Evolutionary conservation across 371 early-diverging fungal species (phyloP).

Genomic region (Mucor ambiguus): DNA sequence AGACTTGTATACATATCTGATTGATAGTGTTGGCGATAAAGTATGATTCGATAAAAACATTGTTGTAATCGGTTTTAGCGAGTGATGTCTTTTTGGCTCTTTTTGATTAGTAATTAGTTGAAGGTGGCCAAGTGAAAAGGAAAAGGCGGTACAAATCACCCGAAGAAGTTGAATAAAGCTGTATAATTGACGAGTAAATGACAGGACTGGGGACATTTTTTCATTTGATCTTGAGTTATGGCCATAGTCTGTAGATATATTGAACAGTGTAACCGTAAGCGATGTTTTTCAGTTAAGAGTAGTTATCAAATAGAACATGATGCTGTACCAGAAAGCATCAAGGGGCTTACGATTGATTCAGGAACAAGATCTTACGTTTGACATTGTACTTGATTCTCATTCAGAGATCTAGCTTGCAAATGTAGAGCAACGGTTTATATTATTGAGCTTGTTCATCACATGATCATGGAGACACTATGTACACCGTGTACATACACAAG

Average conservation of each 20-base stretch:
- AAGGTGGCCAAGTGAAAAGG: background rate
- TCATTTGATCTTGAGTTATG: background rate
- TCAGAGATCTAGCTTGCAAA: too few relatives aligned
- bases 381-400: too few relatives aligned
- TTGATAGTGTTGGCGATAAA: background rate
- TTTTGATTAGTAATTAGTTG: background rate
- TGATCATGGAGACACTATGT: too few relatives aligned
- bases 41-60: background rate
- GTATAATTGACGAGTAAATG: background rate
- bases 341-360: background rate
- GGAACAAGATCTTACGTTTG: too few relatives aligned
- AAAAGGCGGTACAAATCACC: background rate
- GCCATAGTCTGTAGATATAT: background rate
- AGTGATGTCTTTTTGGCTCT: background rate
- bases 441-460: too few relatives aligned
- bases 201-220: background rate
- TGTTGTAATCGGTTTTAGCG: background rate
- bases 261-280: background rate
- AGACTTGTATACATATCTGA: background rate
- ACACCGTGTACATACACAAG: too few relatives aligned
- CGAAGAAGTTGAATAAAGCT: background rate
- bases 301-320: background rate
- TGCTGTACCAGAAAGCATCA: background rate
- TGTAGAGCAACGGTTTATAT: too few relatives aligned
- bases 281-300: too few relatives aligned